Evolutionary conservation across 2,329 filamentous ascomycete species (phyloP).

Genomic region (Fusarium zealandicum): DNA sequence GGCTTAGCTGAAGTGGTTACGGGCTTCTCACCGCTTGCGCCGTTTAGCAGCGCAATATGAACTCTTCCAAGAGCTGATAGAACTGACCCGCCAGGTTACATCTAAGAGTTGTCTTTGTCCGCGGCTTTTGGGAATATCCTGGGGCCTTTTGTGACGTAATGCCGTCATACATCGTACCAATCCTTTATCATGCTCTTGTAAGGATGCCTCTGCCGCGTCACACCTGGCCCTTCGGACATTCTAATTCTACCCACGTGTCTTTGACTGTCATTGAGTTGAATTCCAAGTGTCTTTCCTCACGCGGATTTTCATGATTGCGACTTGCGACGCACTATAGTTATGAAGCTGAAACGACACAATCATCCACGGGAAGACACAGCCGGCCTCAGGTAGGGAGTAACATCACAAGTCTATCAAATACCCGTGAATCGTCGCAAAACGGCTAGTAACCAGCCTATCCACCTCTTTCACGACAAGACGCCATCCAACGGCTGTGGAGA

Average conservation of each 20-base stretch:
- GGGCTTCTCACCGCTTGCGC: conserved; percentile 19
- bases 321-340: too few species aligned
- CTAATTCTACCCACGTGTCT: too few species aligned
- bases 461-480: neutral
- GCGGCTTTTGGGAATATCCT: neutral
- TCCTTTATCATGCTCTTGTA: neutral
- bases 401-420: too few species aligned
- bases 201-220: neutral
- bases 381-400: too few species aligned
- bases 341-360: too few species aligned
- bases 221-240: too few species aligned
- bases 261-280: too few species aligned
- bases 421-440: neutral
- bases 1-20: neutral
- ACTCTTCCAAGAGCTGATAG: too few species aligned
- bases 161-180: conserved; percentile 1
- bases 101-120: neutral
- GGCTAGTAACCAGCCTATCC: neutral
- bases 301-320: too few species aligned
- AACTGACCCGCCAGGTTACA: neutral
- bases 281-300: too few species aligned
- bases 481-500: neutral
- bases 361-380: too few species aligned
- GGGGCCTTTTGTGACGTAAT: conserved; percentile 23
- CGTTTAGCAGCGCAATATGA: neutral